Conservation (phyloP, 1,284 basidiomycete genomes). For the Takashimella koratensis region DNA sequence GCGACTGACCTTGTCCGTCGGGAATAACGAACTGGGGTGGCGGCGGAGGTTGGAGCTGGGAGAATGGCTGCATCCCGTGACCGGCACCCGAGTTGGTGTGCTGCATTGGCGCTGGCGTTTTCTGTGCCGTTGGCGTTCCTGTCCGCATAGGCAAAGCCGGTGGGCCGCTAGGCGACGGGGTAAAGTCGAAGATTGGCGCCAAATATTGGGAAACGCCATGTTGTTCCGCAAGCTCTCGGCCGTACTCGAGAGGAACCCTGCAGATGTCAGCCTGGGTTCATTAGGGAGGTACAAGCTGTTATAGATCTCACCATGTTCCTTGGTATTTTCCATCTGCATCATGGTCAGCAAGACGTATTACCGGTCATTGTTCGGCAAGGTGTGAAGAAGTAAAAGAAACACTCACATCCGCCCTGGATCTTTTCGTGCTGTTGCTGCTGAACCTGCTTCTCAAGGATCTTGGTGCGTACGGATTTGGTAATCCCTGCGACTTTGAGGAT, state of each 20-base stretch:
- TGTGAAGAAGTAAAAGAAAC: background rate
- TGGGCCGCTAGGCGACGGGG: conserved; percentile 55
- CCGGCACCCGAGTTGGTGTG: conserved; percentile 5
- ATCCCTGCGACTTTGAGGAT: conserved; percentile 98
- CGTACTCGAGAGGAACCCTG: conserved; percentile 90
- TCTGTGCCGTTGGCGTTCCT: conserved; percentile 24
- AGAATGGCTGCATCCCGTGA: conserved; percentile 27
- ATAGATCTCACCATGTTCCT: conserved; percentile 85
- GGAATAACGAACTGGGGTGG: conserved; percentile 28
- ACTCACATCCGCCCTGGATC: conserved; percentile 85
- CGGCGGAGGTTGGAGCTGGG: conserved; percentile 23
- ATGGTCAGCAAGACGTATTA: conserved; percentile 3
- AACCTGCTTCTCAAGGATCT: conserved; percentile 98
- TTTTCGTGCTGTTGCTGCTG: conserved; percentile 95
- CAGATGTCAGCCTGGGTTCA: background rate
- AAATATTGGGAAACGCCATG: conserved; percentile 82
- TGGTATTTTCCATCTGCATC: conserved; percentile 87
- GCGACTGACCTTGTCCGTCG: conserved; percentile 6
- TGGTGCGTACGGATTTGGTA: conserved; percentile 92
- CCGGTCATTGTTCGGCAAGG: background rate
- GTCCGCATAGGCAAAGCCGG: conserved; percentile 40
- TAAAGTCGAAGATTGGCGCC: conserved; percentile 85
- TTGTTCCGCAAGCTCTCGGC: conserved; percentile 81
- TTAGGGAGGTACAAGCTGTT: conserved; percentile 14
- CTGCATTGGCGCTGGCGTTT: conserved; percentile 11